These are phyloP conservation scores for Trametes gibbosa DNA, from an alignment of 768 basidiomycete species.

Conservation along the genomic window DNA sequence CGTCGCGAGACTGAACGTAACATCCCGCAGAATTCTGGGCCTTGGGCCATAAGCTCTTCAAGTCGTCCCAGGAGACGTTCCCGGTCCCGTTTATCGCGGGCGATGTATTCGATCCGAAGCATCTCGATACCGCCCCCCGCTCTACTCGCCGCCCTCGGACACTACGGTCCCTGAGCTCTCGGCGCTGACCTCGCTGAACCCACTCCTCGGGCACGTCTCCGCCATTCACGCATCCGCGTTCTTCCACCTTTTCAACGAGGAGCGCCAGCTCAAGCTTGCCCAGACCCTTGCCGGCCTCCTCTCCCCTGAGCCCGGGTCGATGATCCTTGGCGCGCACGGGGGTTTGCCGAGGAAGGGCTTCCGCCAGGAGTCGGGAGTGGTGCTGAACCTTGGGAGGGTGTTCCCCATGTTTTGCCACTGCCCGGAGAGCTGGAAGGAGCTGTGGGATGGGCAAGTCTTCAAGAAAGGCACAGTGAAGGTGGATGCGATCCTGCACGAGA, in stretches of 20 bases:
- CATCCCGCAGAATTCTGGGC: constrained; percentile 50
- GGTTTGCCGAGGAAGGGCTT: constrained; percentile 32
- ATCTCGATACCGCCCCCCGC: constrained; percentile 34
- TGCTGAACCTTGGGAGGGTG: background rate
- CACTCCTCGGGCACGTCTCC: constrained; percentile 44
- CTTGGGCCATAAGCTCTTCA: constrained; percentile 58
- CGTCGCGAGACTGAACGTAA: background rate
- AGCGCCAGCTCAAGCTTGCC: constrained; percentile 38
- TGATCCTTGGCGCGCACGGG: constrained; percentile 43
- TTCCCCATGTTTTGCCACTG: constrained; percentile 32
- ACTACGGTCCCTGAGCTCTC: constrained; percentile 27
- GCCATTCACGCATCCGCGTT: constrained; percentile 48
- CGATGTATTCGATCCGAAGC: constrained; percentile 45
- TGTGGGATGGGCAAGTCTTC: constrained; percentile 40
- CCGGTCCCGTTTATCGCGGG: constrained; percentile 54
- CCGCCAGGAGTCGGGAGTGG: background rate
- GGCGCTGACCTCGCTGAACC: constrained; percentile 40
- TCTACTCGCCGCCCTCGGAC: constrained; percentile 5
- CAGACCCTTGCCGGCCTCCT: constrained; percentile 38
- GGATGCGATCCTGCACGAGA: constrained; percentile 16
- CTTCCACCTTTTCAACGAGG: constrained; percentile 45
- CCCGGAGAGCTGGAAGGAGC: constrained; percentile 34
- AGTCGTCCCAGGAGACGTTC: constrained; percentile 47
- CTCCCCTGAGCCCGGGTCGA: constrained; percentile 38
- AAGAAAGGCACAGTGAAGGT: constrained; percentile 32